Evolutionary conservation across 768 basidiomycete species (phyloP).

Genomic region (Cantharellus cinnabarinus): DNA sequence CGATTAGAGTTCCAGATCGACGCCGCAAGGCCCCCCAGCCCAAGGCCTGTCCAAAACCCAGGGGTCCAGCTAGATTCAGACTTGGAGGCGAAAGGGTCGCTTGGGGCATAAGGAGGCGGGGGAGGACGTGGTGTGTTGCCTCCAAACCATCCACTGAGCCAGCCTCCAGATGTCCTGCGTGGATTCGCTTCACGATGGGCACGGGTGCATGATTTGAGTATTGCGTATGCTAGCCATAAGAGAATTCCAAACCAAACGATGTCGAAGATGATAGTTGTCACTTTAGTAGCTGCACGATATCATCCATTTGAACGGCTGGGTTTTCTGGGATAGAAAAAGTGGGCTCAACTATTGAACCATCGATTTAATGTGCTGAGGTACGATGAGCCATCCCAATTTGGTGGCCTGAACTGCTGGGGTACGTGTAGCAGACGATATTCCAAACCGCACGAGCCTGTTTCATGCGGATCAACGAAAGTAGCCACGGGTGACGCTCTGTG

Average conservation of each 20-base stretch:
- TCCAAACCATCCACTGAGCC: slow-evolving; percentile 20
- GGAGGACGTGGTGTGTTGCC: slow-evolving; percentile 18
- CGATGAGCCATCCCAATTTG: slow-evolving; percentile 3
- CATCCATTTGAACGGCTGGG: neutral
- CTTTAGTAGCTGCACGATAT: neutral
- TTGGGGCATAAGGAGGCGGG: slow-evolving; percentile 29
- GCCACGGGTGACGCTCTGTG: neutral
- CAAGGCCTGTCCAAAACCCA: slow-evolving; percentile 76
- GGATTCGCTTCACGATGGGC: neutral
- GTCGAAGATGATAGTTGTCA: neutral
- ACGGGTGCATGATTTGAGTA: neutral
- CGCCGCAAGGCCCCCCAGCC: slow-evolving; percentile 48
- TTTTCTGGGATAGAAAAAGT: too few species aligned
- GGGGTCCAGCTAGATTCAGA: slow-evolving; percentile 28
- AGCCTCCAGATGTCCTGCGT: neutral
- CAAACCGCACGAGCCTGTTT: slow-evolving; percentile 57
- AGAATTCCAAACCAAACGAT: neutral
- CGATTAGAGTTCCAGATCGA: slow-evolving; percentile 11
- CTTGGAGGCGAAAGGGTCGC: slow-evolving; percentile 12
- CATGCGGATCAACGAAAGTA: neutral
- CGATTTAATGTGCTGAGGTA: too few species aligned
- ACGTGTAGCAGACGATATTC: slow-evolving; percentile 65
- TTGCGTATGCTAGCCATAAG: neutral
- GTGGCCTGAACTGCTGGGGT: slow-evolving; percentile 19
- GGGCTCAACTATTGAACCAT: too few species aligned